Percentiles rank a stretch among this genome's conserved stretches.
Evolutionary conservation across 345 rosid species (phyloP).

Genomic region (Bruguiera parviflora): DNA sequence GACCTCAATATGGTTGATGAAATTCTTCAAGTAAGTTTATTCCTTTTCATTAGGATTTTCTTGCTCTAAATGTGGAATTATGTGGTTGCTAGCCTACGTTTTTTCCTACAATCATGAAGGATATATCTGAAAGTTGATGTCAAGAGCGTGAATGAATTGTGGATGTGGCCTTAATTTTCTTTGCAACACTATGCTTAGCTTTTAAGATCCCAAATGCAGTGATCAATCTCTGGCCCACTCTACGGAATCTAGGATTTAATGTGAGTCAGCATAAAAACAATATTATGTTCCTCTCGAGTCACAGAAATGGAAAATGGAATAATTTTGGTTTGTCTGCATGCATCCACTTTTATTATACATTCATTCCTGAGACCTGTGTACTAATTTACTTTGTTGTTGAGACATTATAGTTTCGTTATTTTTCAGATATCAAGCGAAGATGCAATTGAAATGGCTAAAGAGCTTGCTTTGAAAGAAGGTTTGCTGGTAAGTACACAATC

Average conservation of each 20-base stretch:
- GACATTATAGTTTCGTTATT: not conserved
- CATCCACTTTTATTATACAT: not conserved
- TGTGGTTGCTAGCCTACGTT: not conserved
- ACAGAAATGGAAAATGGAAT: not conserved
- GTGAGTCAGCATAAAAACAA: too few species aligned
- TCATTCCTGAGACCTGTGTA: not conserved
- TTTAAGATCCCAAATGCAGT: too few species aligned
- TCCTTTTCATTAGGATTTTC: not conserved
- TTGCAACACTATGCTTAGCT: too few species aligned
- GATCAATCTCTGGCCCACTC: too few species aligned
- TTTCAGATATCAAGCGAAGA: conserved; percentile 45
- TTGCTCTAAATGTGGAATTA: not conserved
- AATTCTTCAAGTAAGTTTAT: conserved; percentile 65
- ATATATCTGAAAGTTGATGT: too few species aligned
- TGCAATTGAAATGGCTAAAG: conserved; percentile 50
- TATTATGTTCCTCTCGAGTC: not conserved
- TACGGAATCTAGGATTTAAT: too few species aligned
- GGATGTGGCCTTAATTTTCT: too few species aligned
- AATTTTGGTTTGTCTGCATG: not conserved
- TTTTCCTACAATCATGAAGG: too few species aligned
- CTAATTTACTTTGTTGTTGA: not conserved
- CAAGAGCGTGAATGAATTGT: too few species aligned
- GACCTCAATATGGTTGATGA: conserved; percentile 65
- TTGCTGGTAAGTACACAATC: conserved; percentile 37
- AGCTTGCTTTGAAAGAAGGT: conserved; percentile 58